Base-by-base conservation (phyloP, 1,284 basidiomycete genomes). In the Papiliotrema laurentii region DNA sequence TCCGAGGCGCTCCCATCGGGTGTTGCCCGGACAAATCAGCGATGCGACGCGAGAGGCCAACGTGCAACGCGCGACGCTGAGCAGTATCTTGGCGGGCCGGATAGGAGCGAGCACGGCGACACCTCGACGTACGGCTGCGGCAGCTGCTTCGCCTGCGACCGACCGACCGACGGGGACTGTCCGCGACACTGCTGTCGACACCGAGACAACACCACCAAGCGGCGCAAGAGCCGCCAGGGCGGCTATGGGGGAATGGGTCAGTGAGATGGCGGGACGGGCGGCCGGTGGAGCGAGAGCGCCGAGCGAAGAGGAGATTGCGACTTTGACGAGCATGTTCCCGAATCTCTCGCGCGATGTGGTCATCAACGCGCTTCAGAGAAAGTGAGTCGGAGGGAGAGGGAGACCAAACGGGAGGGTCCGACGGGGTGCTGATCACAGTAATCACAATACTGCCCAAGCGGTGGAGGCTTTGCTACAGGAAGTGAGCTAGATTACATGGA, bases 251-350 rank as follows among this genome's bases (percentile, higher is more conserved):
- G 85, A 87, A 63, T 90, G 87, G 86, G 84, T 90, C 31, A 80
- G 85, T 53, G 85, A 86, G 60, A 71, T 90, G 56, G 86, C 85
- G 2, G 87, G 86, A 4, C 74, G 83, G 56, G 67, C 78, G 38
- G 45, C 22, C 18, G 31, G 45, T 9, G 77, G 80, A 69, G 79
- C 62, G 45, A 79, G 86, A 41, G 82, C 83, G 14, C 85, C 88
- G 2, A 79, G 78, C 35, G 86, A 89, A 39, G 75, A 79, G 27
- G 89, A 92, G 73, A 86, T 91, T 42, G 72, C 76, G 24, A 57
- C 69, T 61, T 68, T 92, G 53, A 81, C 80, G 43, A 79, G 73
- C 46, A 90, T 93, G 85, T 93, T 93, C 68, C 89, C 89, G 16
- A 82, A 87, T 65, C 66, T 88, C 28, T 79, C 80, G 25, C 76